These are phyloP conservation scores for Helichrysum umbraculigerum DNA, from an alignment of 129 eudicot genomes.

Conservation along the genomic window DNA sequence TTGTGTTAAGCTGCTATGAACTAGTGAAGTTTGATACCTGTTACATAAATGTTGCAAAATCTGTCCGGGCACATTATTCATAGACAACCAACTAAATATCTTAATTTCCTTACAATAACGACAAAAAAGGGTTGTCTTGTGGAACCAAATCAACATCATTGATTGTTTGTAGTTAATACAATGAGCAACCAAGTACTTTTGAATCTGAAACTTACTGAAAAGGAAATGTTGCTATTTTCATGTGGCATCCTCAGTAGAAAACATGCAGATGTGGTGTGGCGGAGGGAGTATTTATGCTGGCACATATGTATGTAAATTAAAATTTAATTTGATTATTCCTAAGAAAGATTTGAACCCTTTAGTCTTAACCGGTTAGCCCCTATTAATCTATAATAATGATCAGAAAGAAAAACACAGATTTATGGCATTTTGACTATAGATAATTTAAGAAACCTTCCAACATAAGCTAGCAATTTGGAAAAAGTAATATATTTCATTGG, in stretches of 20 bases:
- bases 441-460: not conserved
- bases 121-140: not conserved
- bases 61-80: not conserved
- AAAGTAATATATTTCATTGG: not conserved
- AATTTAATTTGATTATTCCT: not conserved
- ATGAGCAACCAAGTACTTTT: not conserved
- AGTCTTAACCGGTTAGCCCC: not conserved
- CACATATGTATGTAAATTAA: not conserved
- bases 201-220: not conserved
- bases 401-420: not conserved
- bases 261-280: not conserved
- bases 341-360: not conserved
- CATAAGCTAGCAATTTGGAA: not conserved
- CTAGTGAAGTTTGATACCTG: not conserved
- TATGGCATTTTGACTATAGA: not conserved
- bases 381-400: not conserved
- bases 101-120: not conserved
- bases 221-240: not conserved
- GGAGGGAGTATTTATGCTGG: not conserved
- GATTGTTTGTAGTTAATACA: not conserved
- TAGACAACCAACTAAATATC: not conserved
- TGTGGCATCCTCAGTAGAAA: slow-evolving; percentile 1
- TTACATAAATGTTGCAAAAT: not conserved
- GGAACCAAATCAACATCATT: not conserved
- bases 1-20: not conserved